Base-by-base conservation (phyloP, 2,329 filamentous ascomycete species). In the Colletotrichum sp. region DNA sequence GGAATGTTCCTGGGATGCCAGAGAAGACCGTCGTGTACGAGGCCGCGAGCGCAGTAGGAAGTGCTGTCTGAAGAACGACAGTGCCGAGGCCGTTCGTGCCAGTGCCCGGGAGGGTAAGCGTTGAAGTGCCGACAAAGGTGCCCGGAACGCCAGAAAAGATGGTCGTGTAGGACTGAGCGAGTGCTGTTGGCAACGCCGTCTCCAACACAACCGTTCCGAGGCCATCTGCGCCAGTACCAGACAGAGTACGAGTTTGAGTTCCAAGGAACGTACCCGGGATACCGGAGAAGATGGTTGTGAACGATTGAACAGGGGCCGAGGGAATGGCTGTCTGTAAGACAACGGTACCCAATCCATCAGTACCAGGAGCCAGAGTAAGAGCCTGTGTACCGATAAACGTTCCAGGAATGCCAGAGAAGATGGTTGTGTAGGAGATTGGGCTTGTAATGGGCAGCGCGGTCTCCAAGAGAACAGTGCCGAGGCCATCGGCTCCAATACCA, bases 261-360 rank as follows among this genome's bases (percentile, higher is more conserved):
- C 71, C 71, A 12, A 52, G 9, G n/a, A 75, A 75, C 1, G 13
- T 55, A 24, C 68, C 72, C 12, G 38, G 38, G 24, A 75, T 21
- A 5, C 72, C 72, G 5, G 61, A 71, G 21, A 75, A 12, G 6
- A 75, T 66, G 12, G 72, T 75, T 13, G 56, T 43, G 43, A 71
- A 74, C 1, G 72, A 74, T 8, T 66, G 65, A 5, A 61, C 55
- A 34, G 6, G 18, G 10, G 13, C 32, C 8, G 66, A 8, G 6
- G 71, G 66, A 16, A 74, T 8, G 3, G 71, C 71, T 3, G 71
- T 74, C 24, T 74, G 58, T 13, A 70, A 61, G 0, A 74, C 24
- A 10, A 74, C 66, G 12, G 71, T 74, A 8, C 32, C 67, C 18
- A 74, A n/a, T 6, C 28, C 48, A 15, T 61, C 67, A 12, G 43